These are phyloP conservation scores for Strigomonas culicis DNA, from an alignment of 208 protist genomes.

Conservation along the genomic window DNA sequence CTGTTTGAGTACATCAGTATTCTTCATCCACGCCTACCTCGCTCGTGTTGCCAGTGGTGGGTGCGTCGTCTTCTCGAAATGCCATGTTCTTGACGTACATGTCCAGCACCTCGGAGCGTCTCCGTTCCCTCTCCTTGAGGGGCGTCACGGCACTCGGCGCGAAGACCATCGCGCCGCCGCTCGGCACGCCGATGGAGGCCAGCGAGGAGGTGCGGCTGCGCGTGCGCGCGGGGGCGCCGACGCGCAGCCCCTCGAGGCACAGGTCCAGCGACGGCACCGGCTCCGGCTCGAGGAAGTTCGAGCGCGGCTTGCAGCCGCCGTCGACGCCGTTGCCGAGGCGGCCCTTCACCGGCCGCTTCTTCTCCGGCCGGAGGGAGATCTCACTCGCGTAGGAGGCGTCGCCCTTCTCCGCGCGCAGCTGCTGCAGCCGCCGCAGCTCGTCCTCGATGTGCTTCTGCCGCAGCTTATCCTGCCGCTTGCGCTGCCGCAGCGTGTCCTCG, in stretches of 20 bases:
- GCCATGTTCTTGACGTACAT: background rate
- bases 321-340: background rate
- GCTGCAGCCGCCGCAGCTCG: slow-evolving; percentile 3
- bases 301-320: background rate
- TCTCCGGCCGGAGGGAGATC: background rate
- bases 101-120: background rate
- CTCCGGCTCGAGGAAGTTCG: background rate
- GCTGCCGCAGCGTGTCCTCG: slow-evolving; percentile 36
- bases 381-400: background rate
- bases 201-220: slow-evolving; percentile 20
- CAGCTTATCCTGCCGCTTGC: slow-evolving; percentile 23
- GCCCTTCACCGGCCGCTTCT: background rate
- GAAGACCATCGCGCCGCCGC: slow-evolving; percentile 6
- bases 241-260: slow-evolving; percentile 17
- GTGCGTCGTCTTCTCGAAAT: background rate
- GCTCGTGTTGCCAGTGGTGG: background rate
- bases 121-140: background rate
- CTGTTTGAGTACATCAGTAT: no score
- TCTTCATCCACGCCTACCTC: background rate
- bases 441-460: slow-evolving; percentile 15
- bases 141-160: background rate
- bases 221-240: slow-evolving; percentile 8
- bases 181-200: slow-evolving; percentile 8
- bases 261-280: slow-evolving; percentile 9
- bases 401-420: background rate